Evolutionary conservation across 192 early-diverging fungal species (phyloP), one percentile per base, ranked within the genome.

Genomic region (Coemansia sp.): DNA sequence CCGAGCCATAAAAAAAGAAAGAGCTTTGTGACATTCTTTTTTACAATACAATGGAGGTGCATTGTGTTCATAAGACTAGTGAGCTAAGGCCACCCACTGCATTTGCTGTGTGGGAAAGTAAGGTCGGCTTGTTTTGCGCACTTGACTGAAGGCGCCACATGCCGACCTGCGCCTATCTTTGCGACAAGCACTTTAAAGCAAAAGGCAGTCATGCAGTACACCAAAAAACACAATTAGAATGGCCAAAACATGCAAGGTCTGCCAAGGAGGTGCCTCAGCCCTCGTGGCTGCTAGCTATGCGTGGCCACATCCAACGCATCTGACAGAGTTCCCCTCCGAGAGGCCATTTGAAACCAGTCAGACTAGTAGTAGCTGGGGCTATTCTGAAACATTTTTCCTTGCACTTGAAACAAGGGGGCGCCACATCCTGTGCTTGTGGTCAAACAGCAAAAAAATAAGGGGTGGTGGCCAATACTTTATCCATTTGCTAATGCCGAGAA

Each of bases 111-210:
- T 45, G 43, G 43, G 43, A 45, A 45, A 45, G 43, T 45, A 45
- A 45, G 43, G 43, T 45, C 43, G n/a, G 43, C 43, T 45, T 45
- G 43, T 45, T 45, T 45, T 21, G 43, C n/a, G 43, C 43, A 45
- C 43, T 45, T 45, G 43, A 45, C 43, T 45, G 43, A 31, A 18
- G 18, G 18, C 18, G 43, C 43, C 43, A 45, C 43, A 18, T 45
- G 43, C 43, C 43, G 43, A 45, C 43, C 43, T 45, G 43, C 20
- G 43, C 18, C 43, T 45, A 45, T 45, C 18, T 45, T 45, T 45
- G 18, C 18, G 18, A 20, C 43, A 20, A 20, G 18, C 43, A 45
- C 18, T 45, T 41, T 31, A 16, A 9, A 20, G 20, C 0, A 45
- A 45, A 45, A 45, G 20, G 43, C 43, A 45, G 43, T 45, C 43